Percentiles rank a stretch among this genome's conserved stretches.
phyloP scores from a whole-genome alignment of 768 basidiomycete species.

The Mycena alexandri region DNA sequence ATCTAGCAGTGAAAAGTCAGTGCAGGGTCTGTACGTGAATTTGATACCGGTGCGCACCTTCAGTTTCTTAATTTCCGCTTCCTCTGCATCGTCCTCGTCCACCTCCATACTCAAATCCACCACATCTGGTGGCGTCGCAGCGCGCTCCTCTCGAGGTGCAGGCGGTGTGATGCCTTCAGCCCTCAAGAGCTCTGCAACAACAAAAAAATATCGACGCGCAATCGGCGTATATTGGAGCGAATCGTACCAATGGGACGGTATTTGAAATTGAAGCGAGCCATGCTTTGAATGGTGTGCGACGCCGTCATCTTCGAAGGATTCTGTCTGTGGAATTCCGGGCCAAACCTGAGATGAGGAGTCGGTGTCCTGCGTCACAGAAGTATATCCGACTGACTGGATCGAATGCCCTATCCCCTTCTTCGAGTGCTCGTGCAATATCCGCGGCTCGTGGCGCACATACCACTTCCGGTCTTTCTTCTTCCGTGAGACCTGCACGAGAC shows the following conservation, averaged over 20 bases:
- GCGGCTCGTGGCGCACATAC: not conserved
- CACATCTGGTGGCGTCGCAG: conserved; percentile 1
- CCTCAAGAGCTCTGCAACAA: conserved; percentile 6
- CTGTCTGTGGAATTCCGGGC: not conserved
- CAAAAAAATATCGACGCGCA: not conserved
- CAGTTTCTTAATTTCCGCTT: conserved; percentile 24
- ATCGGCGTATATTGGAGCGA: not conserved
- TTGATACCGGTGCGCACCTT: not conserved
- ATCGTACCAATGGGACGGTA: conserved; percentile 30
- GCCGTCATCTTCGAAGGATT: not conserved
- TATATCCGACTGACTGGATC: conserved; percentile 18
- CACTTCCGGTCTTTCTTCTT: not conserved
- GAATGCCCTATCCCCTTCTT: conserved; percentile 35
- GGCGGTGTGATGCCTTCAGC: conserved; percentile 30
- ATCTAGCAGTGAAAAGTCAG: conserved; percentile 1
- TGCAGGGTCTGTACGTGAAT: not conserved
- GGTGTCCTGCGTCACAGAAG: not conserved
- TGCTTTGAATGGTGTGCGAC: not conserved
- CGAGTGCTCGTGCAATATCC: conserved; percentile 26
- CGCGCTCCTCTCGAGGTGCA: not conserved
- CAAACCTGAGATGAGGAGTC: conserved; percentile 6
- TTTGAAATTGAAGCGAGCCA: conserved; percentile 22
- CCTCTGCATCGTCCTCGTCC: conserved; percentile 8
- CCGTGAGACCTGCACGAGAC: not conserved
- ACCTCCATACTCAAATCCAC: conserved; percentile 21